These are phyloP conservation scores for Lasiodiplodia citricola DNA, from an alignment of 2,329 filamentous ascomycete genomes.

Conservation along the genomic window DNA sequence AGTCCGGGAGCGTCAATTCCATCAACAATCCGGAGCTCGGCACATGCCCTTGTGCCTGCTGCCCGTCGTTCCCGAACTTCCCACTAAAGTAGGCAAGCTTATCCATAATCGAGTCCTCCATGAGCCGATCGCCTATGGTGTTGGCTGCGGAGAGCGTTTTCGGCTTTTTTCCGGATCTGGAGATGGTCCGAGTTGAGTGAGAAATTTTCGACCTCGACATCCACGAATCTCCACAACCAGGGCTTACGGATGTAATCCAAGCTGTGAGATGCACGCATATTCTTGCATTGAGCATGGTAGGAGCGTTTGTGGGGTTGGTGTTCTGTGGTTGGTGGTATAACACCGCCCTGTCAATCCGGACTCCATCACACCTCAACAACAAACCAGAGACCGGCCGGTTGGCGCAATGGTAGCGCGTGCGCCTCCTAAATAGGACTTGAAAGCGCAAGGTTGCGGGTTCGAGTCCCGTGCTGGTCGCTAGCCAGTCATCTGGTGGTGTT, in stretches of 20 bases:
- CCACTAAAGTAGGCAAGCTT: neutral
- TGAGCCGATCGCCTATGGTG: neutral
- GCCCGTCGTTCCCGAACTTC: neutral
- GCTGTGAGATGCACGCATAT: no score
- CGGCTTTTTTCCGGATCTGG: neutral
- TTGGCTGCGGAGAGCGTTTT: neutral
- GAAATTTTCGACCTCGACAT: neutral
- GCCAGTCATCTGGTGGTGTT: neutral
- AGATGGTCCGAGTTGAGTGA: neutral
- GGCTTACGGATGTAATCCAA: no score
- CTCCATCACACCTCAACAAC: no score
- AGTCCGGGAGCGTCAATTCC: neutral
- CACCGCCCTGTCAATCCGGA: neutral
- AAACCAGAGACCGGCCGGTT: constrained; percentile 15
- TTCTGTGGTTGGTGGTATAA: neutral
- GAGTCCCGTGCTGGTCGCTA: constrained; percentile 17
- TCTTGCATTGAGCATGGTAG: neutral
- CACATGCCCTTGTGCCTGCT: neutral
- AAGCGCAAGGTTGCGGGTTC: constrained; percentile 25
- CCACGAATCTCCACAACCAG: no score
- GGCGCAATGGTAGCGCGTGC: constrained; percentile 27
- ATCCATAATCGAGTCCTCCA: neutral
- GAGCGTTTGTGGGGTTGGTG: neutral
- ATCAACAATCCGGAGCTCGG: neutral
- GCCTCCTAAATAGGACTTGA: neutral